These are phyloP conservation scores for Escovopsis sp. DNA, from an alignment of 2,329 filamentous ascomycete genomes.

Conservation along the genomic window DNA sequence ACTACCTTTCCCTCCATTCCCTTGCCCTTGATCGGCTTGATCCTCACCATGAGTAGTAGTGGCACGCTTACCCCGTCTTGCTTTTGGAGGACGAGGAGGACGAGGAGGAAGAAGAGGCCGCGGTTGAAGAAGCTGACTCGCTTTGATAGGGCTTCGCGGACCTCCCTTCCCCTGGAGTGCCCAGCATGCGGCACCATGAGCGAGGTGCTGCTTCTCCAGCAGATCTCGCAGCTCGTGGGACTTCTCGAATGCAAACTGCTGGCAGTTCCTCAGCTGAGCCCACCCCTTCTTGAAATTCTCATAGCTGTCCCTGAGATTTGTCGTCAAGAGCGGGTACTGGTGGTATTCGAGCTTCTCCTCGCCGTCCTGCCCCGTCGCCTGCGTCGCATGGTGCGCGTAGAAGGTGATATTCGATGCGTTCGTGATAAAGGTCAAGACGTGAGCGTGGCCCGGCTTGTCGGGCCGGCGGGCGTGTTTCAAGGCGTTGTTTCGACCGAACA, in stretches of 20 bases:
- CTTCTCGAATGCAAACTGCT: conserved; percentile 9
- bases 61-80: too few relatives aligned
- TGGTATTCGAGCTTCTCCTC: conserved; percentile 8
- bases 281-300: conserved; percentile 7
- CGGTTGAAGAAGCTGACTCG: too few relatives aligned
- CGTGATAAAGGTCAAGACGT: conserved; percentile 14
- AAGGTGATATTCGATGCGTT: conserved; percentile 13
- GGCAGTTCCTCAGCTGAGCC: conserved; percentile 10
- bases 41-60: too few relatives aligned
- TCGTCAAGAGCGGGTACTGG: conserved; percentile 9
- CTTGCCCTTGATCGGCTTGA: background rate
- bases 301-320: conserved; percentile 7
- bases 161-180: too few relatives aligned
- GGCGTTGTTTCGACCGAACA: conserved; percentile 14
- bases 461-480: conserved; percentile 8
- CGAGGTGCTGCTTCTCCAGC: conserved; percentile 9
- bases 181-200: conserved; percentile 1
- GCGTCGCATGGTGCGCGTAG: conserved; percentile 13
- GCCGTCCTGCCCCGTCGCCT: conserved; percentile 2
- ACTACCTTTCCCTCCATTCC: background rate
- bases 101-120: too few relatives aligned
- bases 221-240: conserved; percentile 8
- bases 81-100: too few relatives aligned
- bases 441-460: conserved; percentile 9
- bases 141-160: too few relatives aligned